Conservation (phyloP, 441 rosid species). For the Theobroma grandiflorum region DNA sequence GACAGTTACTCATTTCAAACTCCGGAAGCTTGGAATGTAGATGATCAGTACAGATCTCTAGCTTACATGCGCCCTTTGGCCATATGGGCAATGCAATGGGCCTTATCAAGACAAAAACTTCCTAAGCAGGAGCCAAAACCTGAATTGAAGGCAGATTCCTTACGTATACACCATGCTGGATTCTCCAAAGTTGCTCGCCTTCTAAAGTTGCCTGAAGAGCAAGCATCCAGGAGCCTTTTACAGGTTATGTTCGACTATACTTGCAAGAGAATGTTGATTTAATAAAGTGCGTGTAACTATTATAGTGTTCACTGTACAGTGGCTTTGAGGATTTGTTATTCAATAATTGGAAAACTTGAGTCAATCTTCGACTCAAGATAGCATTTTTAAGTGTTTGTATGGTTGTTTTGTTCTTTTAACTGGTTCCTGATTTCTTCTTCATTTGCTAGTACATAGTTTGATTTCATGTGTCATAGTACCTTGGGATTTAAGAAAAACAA, state of each 20-base stretch:
- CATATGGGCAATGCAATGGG: constrained; percentile 98
- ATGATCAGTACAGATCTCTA: constrained; percentile 68
- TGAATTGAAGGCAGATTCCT: constrained; percentile 40
- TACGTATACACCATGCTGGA: constrained; percentile 52
- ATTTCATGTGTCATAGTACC: too few relatives aligned
- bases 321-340: background rate
- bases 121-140: constrained; percentile 27
- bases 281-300: background rate
- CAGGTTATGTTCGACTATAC: constrained; percentile 70
- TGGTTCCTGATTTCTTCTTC: background rate
- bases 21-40: constrained; percentile 82
- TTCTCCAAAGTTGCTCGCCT: constrained; percentile 73
- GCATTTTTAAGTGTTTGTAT: background rate
- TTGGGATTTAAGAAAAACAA: too few relatives aligned
- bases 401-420: background rate
- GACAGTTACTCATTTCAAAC: constrained; percentile 85
- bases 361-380: background rate
- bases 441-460: too few relatives aligned
- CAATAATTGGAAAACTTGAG: background rate
- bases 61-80: constrained; percentile 92
- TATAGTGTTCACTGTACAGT: background rate
- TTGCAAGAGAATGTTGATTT: constrained; percentile 52
- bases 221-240: constrained; percentile 45
- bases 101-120: constrained; percentile 54
- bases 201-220: constrained; percentile 58